Percentiles rank a stretch among this genome's conserved stretches.
Conservation (phyloP, 768 basidiomycete species). For the Termitomyces sp. region DNA sequence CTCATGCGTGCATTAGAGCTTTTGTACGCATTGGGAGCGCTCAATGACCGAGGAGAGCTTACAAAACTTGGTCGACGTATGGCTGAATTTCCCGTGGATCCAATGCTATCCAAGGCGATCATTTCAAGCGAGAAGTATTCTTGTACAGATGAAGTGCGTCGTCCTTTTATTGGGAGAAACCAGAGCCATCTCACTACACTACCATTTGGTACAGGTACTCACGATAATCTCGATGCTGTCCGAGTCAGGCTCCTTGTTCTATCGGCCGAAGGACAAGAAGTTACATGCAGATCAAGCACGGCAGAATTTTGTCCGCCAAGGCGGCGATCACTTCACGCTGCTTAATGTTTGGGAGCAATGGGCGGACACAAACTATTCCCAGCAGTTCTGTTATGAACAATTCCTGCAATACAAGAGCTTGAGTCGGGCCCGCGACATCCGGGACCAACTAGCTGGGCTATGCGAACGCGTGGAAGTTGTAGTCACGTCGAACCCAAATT, state of each 20-base stretch:
- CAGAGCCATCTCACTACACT: background rate
- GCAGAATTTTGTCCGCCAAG: slow-evolving; percentile 92
- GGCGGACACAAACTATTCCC: slow-evolving; percentile 96
- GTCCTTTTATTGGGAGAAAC: background rate
- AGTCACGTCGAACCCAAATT: slow-evolving; percentile 80
- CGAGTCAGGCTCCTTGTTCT: slow-evolving; percentile 92
- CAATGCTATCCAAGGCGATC: slow-evolving; percentile 94
- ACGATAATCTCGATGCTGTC: slow-evolving; percentile 98
- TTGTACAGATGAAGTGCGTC: slow-evolving; percentile 90
- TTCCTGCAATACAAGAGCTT: slow-evolving; percentile 94
- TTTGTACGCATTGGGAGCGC: slow-evolving; percentile 90
- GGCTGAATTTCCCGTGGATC: slow-evolving; percentile 99
- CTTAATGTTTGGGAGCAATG: slow-evolving; percentile 99
- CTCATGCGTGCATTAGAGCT: slow-evolving; percentile 92
- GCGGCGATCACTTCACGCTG: slow-evolving; percentile 97
- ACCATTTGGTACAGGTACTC: slow-evolving; percentile 52
- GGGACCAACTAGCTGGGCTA: slow-evolving; percentile 89
- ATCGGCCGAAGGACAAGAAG: slow-evolving; percentile 97
- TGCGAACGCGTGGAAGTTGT: slow-evolving; percentile 98
- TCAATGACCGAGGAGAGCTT: slow-evolving; percentile 94
- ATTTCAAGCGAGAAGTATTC: slow-evolving; percentile 91
- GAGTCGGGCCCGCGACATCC: slow-evolving; percentile 90
- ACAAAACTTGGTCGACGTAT: slow-evolving; percentile 96
- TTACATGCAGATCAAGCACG: slow-evolving; percentile 96
- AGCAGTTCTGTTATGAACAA: slow-evolving; percentile 95